Evolutionary conservation across 2,329 filamentous ascomycete species (phyloP).

Genomic region (Talaromyces sp.): DNA sequence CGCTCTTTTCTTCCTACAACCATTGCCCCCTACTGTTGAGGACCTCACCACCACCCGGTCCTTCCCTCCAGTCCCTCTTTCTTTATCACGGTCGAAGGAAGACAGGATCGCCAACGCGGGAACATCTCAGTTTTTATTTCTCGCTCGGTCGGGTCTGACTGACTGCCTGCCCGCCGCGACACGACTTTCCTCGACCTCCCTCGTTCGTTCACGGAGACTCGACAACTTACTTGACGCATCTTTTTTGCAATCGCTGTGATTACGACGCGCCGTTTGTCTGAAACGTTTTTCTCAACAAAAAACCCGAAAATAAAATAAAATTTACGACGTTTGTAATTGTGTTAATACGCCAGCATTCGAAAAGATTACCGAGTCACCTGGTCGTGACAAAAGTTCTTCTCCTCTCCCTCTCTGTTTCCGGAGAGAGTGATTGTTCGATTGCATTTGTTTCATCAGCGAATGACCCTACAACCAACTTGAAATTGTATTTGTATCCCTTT

Average conservation of each 20-base stretch:
- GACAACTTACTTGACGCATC: conserved; percentile 10
- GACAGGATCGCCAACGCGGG: conserved; percentile 1
- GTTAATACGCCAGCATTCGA: neutral
- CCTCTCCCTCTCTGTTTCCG: neutral
- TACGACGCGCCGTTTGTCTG: neutral
- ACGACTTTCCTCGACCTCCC: conserved; percentile 22
- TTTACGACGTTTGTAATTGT: neutral
- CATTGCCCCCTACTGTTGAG: conserved; percentile 12
- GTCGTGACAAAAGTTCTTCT: conserved; percentile 4
- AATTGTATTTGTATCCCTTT: conserved; percentile 1
- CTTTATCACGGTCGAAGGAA: neutral
- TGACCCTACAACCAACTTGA: neutral
- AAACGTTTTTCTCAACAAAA: neutral
- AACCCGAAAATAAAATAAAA: neutral
- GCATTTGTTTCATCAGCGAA: neutral
- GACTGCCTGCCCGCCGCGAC: neutral
- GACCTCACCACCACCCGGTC: conserved; percentile 7
- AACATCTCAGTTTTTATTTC: neutral
- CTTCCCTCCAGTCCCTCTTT: conserved; percentile 19
- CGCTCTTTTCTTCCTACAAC: conserved; percentile 14
- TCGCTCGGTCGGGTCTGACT: neutral
- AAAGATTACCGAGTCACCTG: conserved; percentile 8
- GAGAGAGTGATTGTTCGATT: neutral
- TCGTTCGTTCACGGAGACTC: conserved; percentile 27
- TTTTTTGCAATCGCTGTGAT: neutral